Conservation (phyloP, 177 flowering plant genomes). For the Vitis hybrid region DNA sequence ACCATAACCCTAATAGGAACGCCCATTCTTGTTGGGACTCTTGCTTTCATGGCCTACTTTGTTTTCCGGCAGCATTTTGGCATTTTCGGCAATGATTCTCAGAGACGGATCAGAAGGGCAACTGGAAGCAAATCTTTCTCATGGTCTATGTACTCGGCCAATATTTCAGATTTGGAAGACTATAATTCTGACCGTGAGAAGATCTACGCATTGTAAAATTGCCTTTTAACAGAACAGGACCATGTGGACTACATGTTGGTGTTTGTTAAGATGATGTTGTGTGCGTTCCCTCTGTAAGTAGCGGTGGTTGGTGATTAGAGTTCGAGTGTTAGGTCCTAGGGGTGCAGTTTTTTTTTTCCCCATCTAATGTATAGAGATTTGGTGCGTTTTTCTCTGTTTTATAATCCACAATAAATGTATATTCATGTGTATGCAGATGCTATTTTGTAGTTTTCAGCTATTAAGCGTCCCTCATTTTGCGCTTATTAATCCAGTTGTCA, state of each 20-base stretch:
- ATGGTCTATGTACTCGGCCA: conserved; percentile 61
- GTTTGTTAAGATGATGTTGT: no score
- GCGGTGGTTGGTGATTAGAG: background rate
- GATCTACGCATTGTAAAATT: conserved; percentile 64
- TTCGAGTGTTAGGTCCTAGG: background rate
- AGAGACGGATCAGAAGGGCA: conserved; percentile 70
- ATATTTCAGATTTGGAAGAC: conserved; percentile 74
- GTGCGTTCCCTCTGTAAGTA: no score
- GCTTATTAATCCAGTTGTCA: no score
- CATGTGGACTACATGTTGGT: no score
- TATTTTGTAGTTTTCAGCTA: background rate
- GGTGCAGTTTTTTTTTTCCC: background rate
- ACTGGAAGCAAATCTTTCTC: conserved; percentile 91
- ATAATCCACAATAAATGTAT: background rate
- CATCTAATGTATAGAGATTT: background rate
- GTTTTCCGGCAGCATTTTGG: conserved; percentile 70
- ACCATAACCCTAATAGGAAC: conserved; percentile 64
- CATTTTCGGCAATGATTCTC: conserved; percentile 52
- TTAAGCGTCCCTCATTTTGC: no score
- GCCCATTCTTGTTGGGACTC: conserved; percentile 72
- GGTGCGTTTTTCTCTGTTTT: background rate
- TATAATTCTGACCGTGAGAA: conserved; percentile 71
- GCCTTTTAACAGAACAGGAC: background rate
- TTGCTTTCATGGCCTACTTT: conserved; percentile 85
- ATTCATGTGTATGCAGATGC: background rate